Base-by-base conservation (phyloP, 1,139 yeast genomes). In the Pichia sp. region DNA sequence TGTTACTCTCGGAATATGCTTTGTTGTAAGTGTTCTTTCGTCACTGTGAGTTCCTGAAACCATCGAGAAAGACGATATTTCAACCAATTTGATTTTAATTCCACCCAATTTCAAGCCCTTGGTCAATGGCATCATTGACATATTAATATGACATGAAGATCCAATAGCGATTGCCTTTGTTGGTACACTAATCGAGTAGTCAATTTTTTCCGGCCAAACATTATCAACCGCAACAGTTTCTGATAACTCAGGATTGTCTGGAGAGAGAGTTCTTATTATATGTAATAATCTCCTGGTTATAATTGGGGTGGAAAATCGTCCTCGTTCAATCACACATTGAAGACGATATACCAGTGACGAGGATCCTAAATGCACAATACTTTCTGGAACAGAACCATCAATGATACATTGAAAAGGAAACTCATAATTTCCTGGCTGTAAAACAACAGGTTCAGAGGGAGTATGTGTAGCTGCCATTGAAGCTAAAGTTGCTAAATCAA, bases 171-270 rank as follows among this genome's bases (percentile, higher is more conserved):
- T 75, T 0, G 97, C 96, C 56, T 84, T 81, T 14, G 89, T 71
- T 0, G 97, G 96, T 9, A 85, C 79, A 45, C 84, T 83, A 42
- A 91, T 75, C 2, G 91, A 76, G 61, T 91, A 91, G 54, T 93
- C 97, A 36, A 91, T 85, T 60, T 91, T 91, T 36, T 77, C 68
- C 3, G 98, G 97, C 99, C 99, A 93, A 0, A 91, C 81, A 59
- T 91, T 91, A 56, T 88, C 96, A 19, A 91, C 95, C 0, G 95
- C 88, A 51, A 88, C 84, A 0, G 97, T 86, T 62, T 91, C 97
- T 0, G 93, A 73, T 34, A 89, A 67, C 56, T 93, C 98, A 2
- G 85, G 74, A 0, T 95, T 77, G 61, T 89, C 97, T 1, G 95
- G 75, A 0, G 95, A 80, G 44, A 89, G 64, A 0, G 98, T 91